These are phyloP conservation scores for Phytophthora sansomeana DNA, from an alignment of 352 stramenopile species.

Conservation along the genomic window DNA sequence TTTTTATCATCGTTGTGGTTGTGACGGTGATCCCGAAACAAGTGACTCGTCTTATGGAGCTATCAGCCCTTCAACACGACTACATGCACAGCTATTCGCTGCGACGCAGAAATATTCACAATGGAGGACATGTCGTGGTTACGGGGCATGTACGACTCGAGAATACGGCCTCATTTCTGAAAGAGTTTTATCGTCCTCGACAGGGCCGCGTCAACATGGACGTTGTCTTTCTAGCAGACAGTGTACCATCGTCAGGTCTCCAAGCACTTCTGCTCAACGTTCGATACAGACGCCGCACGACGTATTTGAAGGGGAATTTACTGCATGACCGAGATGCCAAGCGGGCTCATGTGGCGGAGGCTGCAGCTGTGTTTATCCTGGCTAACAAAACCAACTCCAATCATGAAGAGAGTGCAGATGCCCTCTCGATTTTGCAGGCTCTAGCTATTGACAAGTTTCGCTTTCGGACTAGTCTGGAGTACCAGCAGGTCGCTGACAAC, in stretches of 20 bases:
- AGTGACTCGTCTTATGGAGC: conserved; percentile 57
- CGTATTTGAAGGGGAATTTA: conserved; percentile 65
- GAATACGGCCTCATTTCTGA: conserved; percentile 57
- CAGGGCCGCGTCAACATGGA: conserved; percentile 72
- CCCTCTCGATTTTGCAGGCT: conserved; percentile 62
- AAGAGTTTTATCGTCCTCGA: conserved; percentile 66
- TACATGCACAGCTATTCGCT: conserved; percentile 67
- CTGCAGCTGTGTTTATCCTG: conserved; percentile 67
- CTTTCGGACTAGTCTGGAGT: conserved; percentile 42
- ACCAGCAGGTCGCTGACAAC: neutral
- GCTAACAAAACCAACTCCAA: conserved; percentile 51
- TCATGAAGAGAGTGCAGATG: conserved; percentile 46
- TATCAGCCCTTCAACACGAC: conserved; percentile 52
- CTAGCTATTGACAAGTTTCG: conserved; percentile 62
- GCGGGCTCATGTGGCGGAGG: conserved; percentile 51
- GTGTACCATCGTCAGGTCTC: conserved; percentile 45
- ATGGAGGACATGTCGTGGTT: conserved; percentile 62
- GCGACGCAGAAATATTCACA: conserved; percentile 43
- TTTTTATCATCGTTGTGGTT: conserved; percentile 63
- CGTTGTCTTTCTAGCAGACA: conserved; percentile 56
- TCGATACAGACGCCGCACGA: conserved; percentile 53
- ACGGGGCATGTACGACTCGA: conserved; percentile 56
- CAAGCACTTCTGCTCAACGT: conserved; percentile 53
- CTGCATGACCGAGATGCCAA: conserved; percentile 60
- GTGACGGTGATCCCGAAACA: conserved; percentile 68